A percentile compares a stretch with the other conserved stretches of the same genome.
Conservation (phyloP, 2,329 filamentous ascomycete genomes). For the Tolypocladium pustulatum region DNA sequence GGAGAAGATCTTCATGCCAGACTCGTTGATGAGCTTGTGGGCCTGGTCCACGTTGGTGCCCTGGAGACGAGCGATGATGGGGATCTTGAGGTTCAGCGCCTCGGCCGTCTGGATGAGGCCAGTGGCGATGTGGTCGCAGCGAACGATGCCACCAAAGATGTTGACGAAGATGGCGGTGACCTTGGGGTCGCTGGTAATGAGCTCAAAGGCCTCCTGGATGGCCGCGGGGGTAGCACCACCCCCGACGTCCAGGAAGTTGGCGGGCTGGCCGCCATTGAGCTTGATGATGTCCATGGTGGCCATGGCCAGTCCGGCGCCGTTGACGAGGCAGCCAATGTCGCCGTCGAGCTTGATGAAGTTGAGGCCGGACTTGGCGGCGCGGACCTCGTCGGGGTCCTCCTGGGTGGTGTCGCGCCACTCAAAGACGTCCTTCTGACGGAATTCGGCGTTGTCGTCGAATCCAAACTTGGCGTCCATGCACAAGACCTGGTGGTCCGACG, state of each 20-base stretch:
- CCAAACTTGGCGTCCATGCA: slow-evolving; percentile 99
- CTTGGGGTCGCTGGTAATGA: slow-evolving; percentile 97
- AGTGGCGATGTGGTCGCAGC: slow-evolving; percentile 94
- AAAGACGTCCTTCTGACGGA: slow-evolving; percentile 95
- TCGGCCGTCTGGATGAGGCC: slow-evolving; percentile 92
- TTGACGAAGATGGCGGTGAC: slow-evolving; percentile 99
- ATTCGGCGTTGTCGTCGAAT: slow-evolving; percentile 98
- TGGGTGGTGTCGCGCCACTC: slow-evolving; percentile 87
- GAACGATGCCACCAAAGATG: slow-evolving; percentile 98
- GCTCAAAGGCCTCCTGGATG: slow-evolving; percentile 95
- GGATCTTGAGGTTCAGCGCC: slow-evolving; percentile 89
- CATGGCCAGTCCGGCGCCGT: slow-evolving; percentile 98
- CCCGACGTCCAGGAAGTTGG: slow-evolving; percentile 98
- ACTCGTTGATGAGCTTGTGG: slow-evolving; percentile 89
- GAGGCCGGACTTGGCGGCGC: slow-evolving; percentile 84
- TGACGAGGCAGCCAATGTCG: slow-evolving; percentile 98
- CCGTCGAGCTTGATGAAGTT: slow-evolving; percentile 99
- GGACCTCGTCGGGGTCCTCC: slow-evolving; percentile 96
- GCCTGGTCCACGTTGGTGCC: slow-evolving; percentile 97
- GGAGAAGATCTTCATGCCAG: slow-evolving; percentile 98
- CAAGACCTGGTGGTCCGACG: slow-evolving; percentile 93
- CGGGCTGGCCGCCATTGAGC: slow-evolving; percentile 89
- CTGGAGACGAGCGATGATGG: slow-evolving; percentile 93
- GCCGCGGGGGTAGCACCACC: slow-evolving; percentile 94
- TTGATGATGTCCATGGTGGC: slow-evolving; percentile 99